A percentile compares a stretch with the other conserved stretches of the same genome.
Evolutionary conservation across 805 yeast species (phyloP).

Genomic region (Sugiyamaella mastotermitis): DNA sequence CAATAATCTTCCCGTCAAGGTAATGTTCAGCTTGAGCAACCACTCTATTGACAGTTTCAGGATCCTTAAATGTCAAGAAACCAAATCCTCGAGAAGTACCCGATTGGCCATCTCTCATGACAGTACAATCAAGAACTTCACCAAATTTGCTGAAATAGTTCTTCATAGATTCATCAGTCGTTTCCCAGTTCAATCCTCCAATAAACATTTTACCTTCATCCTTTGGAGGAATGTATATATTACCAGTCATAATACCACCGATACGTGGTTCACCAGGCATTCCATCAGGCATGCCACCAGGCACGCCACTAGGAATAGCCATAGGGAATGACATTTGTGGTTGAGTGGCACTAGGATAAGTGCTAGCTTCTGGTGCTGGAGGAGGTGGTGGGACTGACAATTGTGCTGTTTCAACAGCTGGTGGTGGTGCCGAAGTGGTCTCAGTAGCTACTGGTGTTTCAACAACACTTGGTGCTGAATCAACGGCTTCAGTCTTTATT

Average conservation of each 20-base stretch:
- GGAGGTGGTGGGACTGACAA: not conserved
- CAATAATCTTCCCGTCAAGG: slow-evolving; percentile 92
- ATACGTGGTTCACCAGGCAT: too few species aligned
- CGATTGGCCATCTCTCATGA: slow-evolving; percentile 83
- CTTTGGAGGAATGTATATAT: slow-evolving; percentile 46
- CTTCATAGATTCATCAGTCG: slow-evolving; percentile 79
- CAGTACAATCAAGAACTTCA: slow-evolving; percentile 78
- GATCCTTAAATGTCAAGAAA: slow-evolving; percentile 76
- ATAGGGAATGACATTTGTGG: slow-evolving; percentile 13
- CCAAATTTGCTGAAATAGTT: slow-evolving; percentile 85
- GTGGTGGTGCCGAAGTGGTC: slow-evolving; percentile 11
- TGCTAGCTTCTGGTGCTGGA: slow-evolving; percentile 4
- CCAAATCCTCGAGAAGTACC: slow-evolving; percentile 96
- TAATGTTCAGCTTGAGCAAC: slow-evolving; percentile 72
- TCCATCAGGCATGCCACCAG: slow-evolving; percentile 10
- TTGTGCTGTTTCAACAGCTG: not conserved
- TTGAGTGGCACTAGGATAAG: too few species aligned
- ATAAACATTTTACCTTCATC: slow-evolving; percentile 90
- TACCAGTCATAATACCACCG: slow-evolving; percentile 29
- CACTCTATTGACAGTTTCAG: slow-evolving; percentile 81
- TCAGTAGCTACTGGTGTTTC: too few species aligned
- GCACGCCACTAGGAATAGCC: slow-evolving; percentile 12
- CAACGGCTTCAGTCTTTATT: slow-evolving; percentile 25
- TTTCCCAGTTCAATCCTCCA: slow-evolving; percentile 98
- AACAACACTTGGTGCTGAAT: too few species aligned